These are phyloP conservation scores for Seiridium unicorne DNA, from an alignment of 2,329 filamentous ascomycete genomes.

Conservation along the genomic window DNA sequence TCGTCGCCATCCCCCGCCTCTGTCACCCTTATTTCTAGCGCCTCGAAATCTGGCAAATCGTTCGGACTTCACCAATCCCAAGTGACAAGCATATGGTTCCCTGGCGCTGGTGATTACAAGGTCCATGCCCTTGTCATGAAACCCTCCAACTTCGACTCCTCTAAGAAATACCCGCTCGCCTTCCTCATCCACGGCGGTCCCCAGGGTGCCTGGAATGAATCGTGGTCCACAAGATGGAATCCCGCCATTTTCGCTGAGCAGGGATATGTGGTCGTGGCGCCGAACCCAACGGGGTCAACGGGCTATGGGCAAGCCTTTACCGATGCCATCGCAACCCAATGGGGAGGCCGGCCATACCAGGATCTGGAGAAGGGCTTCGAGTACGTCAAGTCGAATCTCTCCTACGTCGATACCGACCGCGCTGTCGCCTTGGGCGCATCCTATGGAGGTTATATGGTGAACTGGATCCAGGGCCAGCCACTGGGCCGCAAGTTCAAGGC, in stretches of 20 bases:
- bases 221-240: slow-evolving; percentile 79
- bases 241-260: slow-evolving; percentile 83
- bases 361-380: slow-evolving; percentile 80
- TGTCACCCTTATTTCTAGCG: slow-evolving; percentile 9
- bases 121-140: slow-evolving; percentile 71
- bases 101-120: slow-evolving; percentile 59
- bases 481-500: slow-evolving; percentile 84
- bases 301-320: slow-evolving; percentile 78
- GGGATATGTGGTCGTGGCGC: slow-evolving; percentile 78
- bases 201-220: slow-evolving; percentile 75
- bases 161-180: slow-evolving; percentile 74
- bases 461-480: slow-evolving; percentile 88
- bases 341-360: slow-evolving; percentile 82
- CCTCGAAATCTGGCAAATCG: slow-evolving; percentile 55
- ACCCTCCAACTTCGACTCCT: slow-evolving; percentile 64
- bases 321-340: slow-evolving; percentile 75
- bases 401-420: slow-evolving; percentile 66
- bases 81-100: slow-evolving; percentile 67
- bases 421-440: slow-evolving; percentile 74
- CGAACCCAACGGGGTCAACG: slow-evolving; percentile 81
- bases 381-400: slow-evolving; percentile 63
- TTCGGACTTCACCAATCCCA: slow-evolving; percentile 66
- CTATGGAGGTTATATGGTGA: slow-evolving; percentile 77
- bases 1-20: background rate
- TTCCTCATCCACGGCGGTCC: slow-evolving; percentile 83